phyloP scores from a whole-genome alignment of 306 rosid genomes.

The Citrullus colocynthis region DNA sequence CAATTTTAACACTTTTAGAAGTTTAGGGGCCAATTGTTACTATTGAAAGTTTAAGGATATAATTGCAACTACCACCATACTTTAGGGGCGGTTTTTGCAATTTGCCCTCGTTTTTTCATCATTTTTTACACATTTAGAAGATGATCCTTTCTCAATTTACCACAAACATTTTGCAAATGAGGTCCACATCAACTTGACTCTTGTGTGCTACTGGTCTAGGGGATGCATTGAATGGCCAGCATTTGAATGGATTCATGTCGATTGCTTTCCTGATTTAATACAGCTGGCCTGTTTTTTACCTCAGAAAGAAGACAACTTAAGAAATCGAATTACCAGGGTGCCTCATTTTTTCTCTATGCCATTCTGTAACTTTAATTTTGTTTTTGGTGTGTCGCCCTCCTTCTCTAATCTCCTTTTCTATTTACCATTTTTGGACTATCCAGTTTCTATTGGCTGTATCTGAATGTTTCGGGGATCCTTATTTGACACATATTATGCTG shows the following conservation, averaged over 20 bases:
- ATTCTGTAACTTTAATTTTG: not conserved
- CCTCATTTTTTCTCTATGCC: conserved; percentile 8
- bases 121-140: not conserved
- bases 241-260: conserved; percentile 89
- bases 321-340: conserved; percentile 74
- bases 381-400: conserved; percentile 11
- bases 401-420: conserved; percentile 15
- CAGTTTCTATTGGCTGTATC: conserved; percentile 81
- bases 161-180: not conserved
- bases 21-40: too few species aligned
- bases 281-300: conserved; percentile 74
- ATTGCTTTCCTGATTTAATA: conserved; percentile 80
- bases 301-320: conserved; percentile 79
- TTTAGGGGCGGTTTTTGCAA: too few species aligned
- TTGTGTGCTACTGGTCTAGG: conserved; percentile 32
- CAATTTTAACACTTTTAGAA: too few species aligned
- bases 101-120: not conserved
- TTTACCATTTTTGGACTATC: conserved; percentile 15
- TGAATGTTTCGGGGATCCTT: conserved; percentile 72
- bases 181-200: conserved; percentile 9
- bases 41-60: too few species aligned
- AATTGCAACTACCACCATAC: too few species aligned
- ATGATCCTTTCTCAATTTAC: conserved; percentile 11
- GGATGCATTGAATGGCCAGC: conserved; percentile 69
- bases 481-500: conserved; percentile 65